Evolutionary conservation across 768 basidiomycete genomes (phyloP), one percentile per base, ranked within the genome.

Genomic region (Lyophyllum shimeji): DNA sequence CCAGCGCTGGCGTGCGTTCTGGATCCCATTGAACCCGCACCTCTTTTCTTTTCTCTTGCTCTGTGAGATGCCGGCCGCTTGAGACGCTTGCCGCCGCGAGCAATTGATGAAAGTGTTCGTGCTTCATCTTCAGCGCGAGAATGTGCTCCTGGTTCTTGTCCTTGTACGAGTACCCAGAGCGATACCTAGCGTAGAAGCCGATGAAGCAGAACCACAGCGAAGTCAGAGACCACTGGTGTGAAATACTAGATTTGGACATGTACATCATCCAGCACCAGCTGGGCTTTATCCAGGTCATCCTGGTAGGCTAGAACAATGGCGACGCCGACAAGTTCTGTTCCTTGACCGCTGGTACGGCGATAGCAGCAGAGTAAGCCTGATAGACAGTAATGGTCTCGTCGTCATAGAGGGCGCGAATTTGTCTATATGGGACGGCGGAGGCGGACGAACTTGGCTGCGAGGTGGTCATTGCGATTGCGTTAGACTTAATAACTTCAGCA

Each of bases 261-360:
- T 53, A 60, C 59, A 63, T 63, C 59, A 60, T 63, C 58, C 62
- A 63, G 43, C 57, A 63, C 61, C 58, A 62, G 24, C 58, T 59
- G 15, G 61, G 61, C 39, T 62, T 59, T 42, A 62, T 55, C 56
- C 58, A 59, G n/a, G 59, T 63, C 62, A 63, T 63, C 18, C 62
- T 46, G 8, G 56, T 46, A 21, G 39, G 46, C 43, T 57, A 57
- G 55, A 60, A 63, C 13, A 43, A 25, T 7, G 62, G 48, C 20
- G 58, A 63, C 15, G 55, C 57, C n/a, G 56, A 46, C n/a, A 59
- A 27, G 9, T 55, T 58, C 46, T 62, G 59, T 27, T 53, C 33
- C 34, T 52, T 42, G 17, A 63, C 57, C 21, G 59, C 59, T 31
- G 55, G 46, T n/a, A 53, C 31, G 8, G 60, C 56, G 34, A 63